Conservation (phyloP, 2,329 filamentous ascomycete genomes). For the Hypoxylon sp. region DNA sequence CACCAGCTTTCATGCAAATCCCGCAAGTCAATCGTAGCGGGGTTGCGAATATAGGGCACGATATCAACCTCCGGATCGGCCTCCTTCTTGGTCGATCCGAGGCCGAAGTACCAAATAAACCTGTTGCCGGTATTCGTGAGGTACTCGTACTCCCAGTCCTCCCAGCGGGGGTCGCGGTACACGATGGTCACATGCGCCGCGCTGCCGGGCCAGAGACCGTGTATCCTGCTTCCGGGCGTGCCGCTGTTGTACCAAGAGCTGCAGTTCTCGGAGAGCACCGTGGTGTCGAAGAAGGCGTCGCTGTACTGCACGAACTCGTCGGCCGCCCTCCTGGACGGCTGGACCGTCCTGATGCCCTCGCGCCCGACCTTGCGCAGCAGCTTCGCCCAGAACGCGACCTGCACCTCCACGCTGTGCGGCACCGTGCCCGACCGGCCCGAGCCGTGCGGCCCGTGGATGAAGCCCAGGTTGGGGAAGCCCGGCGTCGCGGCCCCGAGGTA, state of each 20-base stretch:
- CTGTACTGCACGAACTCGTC: conserved; percentile 71
- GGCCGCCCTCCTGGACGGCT: conserved; percentile 64
- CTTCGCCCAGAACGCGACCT: conserved; percentile 71
- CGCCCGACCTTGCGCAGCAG: conserved; percentile 71
- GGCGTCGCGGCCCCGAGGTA: conserved; percentile 72
- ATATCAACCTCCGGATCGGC: conserved; percentile 63
- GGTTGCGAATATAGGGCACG: conserved; percentile 68
- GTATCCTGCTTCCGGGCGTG: conserved; percentile 67
- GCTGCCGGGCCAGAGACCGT: conserved; percentile 75
- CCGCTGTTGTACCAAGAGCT: conserved; percentile 78
- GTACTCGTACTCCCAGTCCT: conserved; percentile 63
- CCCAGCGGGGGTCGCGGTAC: conserved; percentile 62
- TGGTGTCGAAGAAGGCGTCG: conserved; percentile 63
- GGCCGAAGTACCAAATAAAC: conserved; percentile 72
- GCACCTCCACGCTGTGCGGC: conserved; percentile 71
- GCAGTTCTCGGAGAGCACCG: conserved; percentile 68
- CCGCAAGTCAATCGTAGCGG: conserved; percentile 65
- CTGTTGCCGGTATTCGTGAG: conserved; percentile 55
- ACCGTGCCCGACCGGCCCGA: conserved; percentile 71
- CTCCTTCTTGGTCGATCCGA: conserved; percentile 71
- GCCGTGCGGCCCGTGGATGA: conserved; percentile 68
- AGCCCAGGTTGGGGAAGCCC: conserved; percentile 73
- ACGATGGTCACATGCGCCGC: conserved; percentile 69
- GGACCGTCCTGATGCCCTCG: conserved; percentile 71
- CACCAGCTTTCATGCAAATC: conserved; percentile 76